Evolutionary conservation across 306 rosid species (phyloP).

Genomic region (Citrullus mucosospermus): DNA sequence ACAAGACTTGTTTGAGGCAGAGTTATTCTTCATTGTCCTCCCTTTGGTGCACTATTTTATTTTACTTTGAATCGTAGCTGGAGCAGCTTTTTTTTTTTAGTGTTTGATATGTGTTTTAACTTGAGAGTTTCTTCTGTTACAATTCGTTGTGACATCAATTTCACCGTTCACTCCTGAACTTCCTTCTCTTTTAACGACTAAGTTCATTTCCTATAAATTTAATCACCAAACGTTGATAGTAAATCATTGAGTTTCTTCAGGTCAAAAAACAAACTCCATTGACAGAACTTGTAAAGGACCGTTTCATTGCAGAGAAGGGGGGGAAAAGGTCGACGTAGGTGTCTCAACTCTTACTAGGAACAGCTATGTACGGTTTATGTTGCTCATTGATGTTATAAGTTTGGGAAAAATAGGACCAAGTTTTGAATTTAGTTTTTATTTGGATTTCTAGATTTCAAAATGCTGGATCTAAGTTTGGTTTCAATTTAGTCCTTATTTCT

Average conservation of each 20-base stretch:
- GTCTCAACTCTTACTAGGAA: too few species aligned
- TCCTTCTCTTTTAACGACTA: not conserved
- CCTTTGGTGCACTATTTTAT: not conserved
- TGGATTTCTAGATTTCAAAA: too few species aligned
- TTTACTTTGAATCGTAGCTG: not conserved
- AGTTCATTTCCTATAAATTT: not conserved
- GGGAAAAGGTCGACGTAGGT: too few species aligned
- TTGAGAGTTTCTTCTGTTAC: not conserved
- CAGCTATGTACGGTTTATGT: too few species aligned
- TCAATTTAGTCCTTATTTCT: too few species aligned
- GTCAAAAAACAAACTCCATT: not conserved
- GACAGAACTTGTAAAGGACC: too few species aligned
- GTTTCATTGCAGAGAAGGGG: too few species aligned
- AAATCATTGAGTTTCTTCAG: not conserved
- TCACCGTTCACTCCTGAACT: not conserved
- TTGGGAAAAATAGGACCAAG: too few species aligned
- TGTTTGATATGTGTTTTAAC: not conserved
- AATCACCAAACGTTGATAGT: not conserved
- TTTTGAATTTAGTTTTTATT: too few species aligned
- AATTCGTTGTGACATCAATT: not conserved
- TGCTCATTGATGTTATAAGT: too few species aligned
- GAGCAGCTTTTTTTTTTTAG: not conserved
- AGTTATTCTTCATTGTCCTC: conserved; percentile 12
- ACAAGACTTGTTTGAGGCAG: not conserved
- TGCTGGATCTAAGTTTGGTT: too few species aligned